Conservation (phyloP, 768 basidiomycete species). For the Pleurotus tuoliensis region DNA sequence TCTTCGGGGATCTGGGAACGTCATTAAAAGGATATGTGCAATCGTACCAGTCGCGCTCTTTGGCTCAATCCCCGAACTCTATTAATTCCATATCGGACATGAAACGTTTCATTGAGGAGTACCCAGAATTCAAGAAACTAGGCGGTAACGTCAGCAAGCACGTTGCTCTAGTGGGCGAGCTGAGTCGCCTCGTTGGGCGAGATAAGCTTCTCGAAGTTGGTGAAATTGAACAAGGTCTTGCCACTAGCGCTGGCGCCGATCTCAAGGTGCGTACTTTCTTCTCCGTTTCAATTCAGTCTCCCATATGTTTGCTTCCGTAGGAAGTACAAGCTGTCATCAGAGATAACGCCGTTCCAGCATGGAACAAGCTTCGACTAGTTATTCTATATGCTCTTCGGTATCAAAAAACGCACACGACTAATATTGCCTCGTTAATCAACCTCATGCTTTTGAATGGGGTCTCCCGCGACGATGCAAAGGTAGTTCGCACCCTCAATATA, state of each 20-base stretch:
- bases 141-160: constrained; percentile 99
- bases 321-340: constrained; percentile 77
- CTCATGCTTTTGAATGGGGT: constrained; percentile 74
- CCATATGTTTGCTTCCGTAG: constrained; percentile 34
- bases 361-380: constrained; percentile 86
- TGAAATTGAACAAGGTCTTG: constrained; percentile 95
- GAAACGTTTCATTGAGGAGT: constrained; percentile 97
- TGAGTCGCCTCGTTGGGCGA: constrained; percentile 83
- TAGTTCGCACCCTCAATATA: constrained; percentile 20
- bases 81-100: constrained; percentile 96
- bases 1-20: constrained; percentile 95
- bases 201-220: constrained; percentile 87
- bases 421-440: constrained; percentile 77
- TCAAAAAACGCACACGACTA: constrained; percentile 81
- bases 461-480: constrained; percentile 71
- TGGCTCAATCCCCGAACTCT: constrained; percentile 67
- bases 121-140: constrained; percentile 94
- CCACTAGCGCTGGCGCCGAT: constrained; percentile 88
- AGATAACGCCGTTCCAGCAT: constrained; percentile 60
- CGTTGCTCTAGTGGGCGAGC: constrained; percentile 93
- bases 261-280: constrained; percentile 53
- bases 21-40: constrained; percentile 91
- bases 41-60: constrained; percentile 83
- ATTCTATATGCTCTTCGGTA: constrained; percentile 93
- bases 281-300: background rate